A percentile compares a stretch with the other conserved stretches of the same genome.
Evolutionary conservation across 192 early-diverging fungal genomes (phyloP).

Genomic region (Podila clonocystis): DNA sequence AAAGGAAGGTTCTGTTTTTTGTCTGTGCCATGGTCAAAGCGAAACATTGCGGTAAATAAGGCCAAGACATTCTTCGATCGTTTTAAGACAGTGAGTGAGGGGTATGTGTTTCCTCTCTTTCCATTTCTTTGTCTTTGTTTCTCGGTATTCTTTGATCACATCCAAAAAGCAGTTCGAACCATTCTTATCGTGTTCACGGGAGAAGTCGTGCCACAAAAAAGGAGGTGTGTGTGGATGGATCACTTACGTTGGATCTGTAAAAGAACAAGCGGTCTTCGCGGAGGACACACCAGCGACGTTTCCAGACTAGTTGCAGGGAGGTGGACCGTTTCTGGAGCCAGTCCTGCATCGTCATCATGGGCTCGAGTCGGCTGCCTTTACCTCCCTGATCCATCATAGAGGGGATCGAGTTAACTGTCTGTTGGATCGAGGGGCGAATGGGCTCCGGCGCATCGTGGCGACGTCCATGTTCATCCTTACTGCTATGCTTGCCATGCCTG

Average conservation of each 20-base stretch:
- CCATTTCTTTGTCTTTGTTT: no score
- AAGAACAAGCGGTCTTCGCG: constrained; percentile 25
- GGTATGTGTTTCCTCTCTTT: no score
- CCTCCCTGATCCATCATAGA: background rate
- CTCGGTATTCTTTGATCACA: no score
- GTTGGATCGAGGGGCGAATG: constrained; percentile 24
- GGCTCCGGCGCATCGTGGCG: background rate
- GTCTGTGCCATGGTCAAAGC: no score
- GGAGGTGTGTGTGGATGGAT: background rate
- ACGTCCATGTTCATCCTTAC: constrained; percentile 3
- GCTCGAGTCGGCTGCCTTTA: background rate
- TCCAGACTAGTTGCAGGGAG: constrained; percentile 43
- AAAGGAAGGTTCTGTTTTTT: no score
- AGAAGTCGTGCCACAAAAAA: background rate
- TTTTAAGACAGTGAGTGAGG: no score
- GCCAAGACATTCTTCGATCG: no score
- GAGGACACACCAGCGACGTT: constrained; percentile 47
- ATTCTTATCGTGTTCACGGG: no score
- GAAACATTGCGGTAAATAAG: no score
- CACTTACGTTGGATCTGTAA: constrained; percentile 44
- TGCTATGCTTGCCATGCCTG: background rate
- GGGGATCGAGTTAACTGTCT: constrained; percentile 25
- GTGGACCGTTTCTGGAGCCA: constrained; percentile 48
- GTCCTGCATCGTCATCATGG: constrained; percentile 31
- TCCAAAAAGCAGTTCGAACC: no score